Evolutionary conservation across 495 filamentous ascomycete genomes (phyloP).

Genomic region (Aspergillus coremiiformis): DNA sequence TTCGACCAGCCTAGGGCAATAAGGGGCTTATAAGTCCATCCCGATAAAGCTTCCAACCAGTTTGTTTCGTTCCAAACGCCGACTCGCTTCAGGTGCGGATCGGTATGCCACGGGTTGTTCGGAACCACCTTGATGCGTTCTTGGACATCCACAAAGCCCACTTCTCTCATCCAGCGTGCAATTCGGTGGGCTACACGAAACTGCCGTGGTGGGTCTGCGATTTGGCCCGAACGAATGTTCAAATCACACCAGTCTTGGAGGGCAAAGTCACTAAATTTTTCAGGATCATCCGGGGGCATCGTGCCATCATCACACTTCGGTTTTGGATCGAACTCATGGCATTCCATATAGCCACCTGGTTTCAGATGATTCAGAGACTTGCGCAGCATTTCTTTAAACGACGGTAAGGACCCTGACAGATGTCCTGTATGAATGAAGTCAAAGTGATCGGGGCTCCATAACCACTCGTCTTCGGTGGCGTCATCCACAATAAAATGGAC

Average conservation of each 20-base stretch:
- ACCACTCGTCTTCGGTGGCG: slow-evolving; percentile 44
- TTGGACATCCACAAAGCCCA: slow-evolving; percentile 58
- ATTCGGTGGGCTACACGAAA: slow-evolving; percentile 45
- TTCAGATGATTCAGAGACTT: slow-evolving; percentile 44
- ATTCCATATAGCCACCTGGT: slow-evolving; percentile 61
- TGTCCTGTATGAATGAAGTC: slow-evolving; percentile 43
- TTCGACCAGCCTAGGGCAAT: slow-evolving; percentile 40
- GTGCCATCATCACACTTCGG: slow-evolving; percentile 55
- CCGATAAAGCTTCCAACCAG: slow-evolving; percentile 36
- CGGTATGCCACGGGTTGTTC: slow-evolving; percentile 52
- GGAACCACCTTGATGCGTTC: slow-evolving; percentile 50
- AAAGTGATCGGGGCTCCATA: slow-evolving; percentile 39
- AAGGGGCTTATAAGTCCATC: slow-evolving; percentile 42
- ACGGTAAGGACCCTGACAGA: slow-evolving; percentile 36
- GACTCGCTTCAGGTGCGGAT: slow-evolving; percentile 44
- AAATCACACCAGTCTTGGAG: slow-evolving; percentile 48
- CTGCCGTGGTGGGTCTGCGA: slow-evolving; percentile 44
- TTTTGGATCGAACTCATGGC: slow-evolving; percentile 53
- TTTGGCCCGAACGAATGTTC: slow-evolving; percentile 39
- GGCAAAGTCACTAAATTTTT: slow-evolving; percentile 34
- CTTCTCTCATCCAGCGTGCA: slow-evolving; percentile 49
- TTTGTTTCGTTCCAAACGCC: slow-evolving; percentile 39
- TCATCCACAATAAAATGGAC: slow-evolving; percentile 54
- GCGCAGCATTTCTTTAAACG: slow-evolving; percentile 34
- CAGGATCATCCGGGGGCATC: slow-evolving; percentile 41